Base-by-base conservation (phyloP, 2,329 filamentous ascomycete species). In the Periconia sp. region DNA sequence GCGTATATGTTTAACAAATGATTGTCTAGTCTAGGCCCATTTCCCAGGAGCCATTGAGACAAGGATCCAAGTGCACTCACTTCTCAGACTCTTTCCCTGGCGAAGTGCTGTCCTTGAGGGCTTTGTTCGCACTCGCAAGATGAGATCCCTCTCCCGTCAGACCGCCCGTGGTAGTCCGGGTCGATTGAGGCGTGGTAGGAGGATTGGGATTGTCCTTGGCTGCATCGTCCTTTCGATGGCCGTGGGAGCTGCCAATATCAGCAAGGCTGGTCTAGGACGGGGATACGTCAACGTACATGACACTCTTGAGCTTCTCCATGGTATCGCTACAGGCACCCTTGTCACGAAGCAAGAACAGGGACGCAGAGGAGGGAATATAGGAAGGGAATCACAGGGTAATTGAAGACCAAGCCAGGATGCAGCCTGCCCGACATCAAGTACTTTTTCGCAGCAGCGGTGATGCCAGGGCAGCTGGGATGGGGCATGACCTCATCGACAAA, bases 291-390 rank as follows among this genome's bases (percentile, higher is more conserved):
- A 55, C 70, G 52, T 53, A 73, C 71, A 76, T 57, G 39, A 75
- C 59, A 52, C 64, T 68, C 67, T 74, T 75, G 41, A 76, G 55
- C 61, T 74, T 73, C 43, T 75, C 66, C 73, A 76, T 76, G 43
- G 28, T n/a, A n/a, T n/a, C n/a, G n/a, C n/a, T n/a, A n/a, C n/a
- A n/a, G n/a, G n/a, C n/a, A n/a, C n/a, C n/a, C n/a, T n/a, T n/a
- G n/a, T n/a, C n/a, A n/a, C n/a, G n/a, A n/a, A n/a, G n/a, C 24
- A n/a, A 12, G 11, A 23, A 32, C 24, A 19, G 24, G 19, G 18
- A 34, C 6, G 15, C 28, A 21, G 22, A 10, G 9, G 26, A 25
- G 28, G 16, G 13, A 26, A 19, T 11, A 29, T 4, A 19, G 31
- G 18, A 35, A 30, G 23, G 18, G 24, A 19, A 34, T 28, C 17